Percentiles rank a stretch among this genome's conserved stretches.
phyloP scores from a whole-genome alignment of 768 basidiomycete genomes.

The Jaapia argillacea region DNA sequence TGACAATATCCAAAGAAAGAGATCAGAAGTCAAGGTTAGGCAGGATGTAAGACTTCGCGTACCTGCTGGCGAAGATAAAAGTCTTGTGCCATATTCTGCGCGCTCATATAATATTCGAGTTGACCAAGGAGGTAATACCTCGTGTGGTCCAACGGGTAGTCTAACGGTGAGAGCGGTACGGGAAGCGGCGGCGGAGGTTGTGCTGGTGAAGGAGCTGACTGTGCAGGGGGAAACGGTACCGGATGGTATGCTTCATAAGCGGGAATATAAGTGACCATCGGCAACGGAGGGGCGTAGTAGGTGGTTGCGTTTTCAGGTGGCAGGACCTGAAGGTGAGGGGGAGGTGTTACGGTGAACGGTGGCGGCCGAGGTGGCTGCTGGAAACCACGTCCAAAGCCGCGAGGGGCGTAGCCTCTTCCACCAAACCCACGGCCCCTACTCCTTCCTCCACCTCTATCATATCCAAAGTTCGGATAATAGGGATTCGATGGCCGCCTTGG shows the following conservation, averaged over 20 bases:
- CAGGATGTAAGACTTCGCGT: conserved; percentile 18
- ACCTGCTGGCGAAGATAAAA: conserved; percentile 73
- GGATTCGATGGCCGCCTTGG: conserved; percentile 23
- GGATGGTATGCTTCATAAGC: neutral
- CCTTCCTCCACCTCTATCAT: conserved; percentile 20
- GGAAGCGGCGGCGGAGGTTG: conserved; percentile 31
- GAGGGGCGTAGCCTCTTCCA: conserved; percentile 18
- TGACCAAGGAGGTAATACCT: conserved; percentile 68
- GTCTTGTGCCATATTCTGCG: conserved; percentile 86
- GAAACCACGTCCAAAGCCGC: conserved; percentile 5
- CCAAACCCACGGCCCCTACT: conserved; percentile 19
- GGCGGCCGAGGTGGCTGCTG: conserved; percentile 1
- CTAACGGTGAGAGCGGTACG: conserved; percentile 31
- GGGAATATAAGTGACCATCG: conserved; percentile 12
- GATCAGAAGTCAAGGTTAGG: too few relatives aligned
- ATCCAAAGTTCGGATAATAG: conserved; percentile 10
- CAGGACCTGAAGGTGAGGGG: conserved; percentile 12
- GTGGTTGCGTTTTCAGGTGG: conserved; percentile 8
- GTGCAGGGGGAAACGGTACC: conserved; percentile 6
- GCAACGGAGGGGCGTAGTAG: conserved; percentile 10
- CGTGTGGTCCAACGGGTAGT: conserved; percentile 56
- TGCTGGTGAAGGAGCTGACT: conserved; percentile 9
- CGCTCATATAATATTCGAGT: conserved; percentile 87
- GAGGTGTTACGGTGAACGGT: conserved; percentile 9
- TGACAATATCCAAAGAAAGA: too few relatives aligned